Percentiles rank a stretch among this genome's conserved stretches.
Evolutionary conservation across 805 yeast species (phyloP).

Genomic region (Alloascoidea hylecoeti): DNA sequence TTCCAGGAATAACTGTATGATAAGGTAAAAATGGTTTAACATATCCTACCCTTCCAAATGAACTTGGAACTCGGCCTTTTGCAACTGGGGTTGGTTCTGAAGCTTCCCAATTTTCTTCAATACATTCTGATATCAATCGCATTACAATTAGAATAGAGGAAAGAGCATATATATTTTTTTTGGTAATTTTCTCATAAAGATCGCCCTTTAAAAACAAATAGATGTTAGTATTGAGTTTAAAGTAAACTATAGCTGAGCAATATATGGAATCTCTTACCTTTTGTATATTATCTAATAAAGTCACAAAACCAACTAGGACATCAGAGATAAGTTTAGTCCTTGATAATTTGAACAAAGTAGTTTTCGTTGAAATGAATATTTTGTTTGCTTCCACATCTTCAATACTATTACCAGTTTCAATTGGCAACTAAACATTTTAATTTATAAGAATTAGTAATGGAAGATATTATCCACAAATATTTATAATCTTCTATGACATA

Average conservation of each 20-base stretch:
- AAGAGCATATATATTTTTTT: not conserved
- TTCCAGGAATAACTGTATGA: not conserved
- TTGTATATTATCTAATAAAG: conserved; percentile 21
- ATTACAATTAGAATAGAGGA: not conserved
- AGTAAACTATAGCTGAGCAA: too few species aligned
- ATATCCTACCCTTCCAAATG: not conserved
- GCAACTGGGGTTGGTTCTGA: not conserved
- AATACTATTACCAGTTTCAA: not conserved
- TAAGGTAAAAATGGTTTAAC: not conserved
- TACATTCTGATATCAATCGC: not conserved
- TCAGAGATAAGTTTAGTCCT: conserved; percentile 12
- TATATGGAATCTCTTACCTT: too few species aligned
- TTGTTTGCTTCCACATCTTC: conserved; percentile 8
- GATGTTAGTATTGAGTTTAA: too few species aligned
- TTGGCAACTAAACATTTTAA: too few species aligned
- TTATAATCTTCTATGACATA: too few species aligned
- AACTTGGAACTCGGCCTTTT: conserved; percentile 1
- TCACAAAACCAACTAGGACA: conserved; percentile 27
- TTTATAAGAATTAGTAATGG: too few species aligned
- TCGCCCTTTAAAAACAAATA: not conserved
- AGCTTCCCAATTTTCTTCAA: not conserved
- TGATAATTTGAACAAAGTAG: conserved; percentile 2
- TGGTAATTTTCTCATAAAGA: not conserved
- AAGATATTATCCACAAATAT: too few species aligned
- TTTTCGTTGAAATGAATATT: conserved; percentile 4